phyloP scores from a whole-genome alignment of 345 rosid genomes.

The Citrus inodora region DNA sequence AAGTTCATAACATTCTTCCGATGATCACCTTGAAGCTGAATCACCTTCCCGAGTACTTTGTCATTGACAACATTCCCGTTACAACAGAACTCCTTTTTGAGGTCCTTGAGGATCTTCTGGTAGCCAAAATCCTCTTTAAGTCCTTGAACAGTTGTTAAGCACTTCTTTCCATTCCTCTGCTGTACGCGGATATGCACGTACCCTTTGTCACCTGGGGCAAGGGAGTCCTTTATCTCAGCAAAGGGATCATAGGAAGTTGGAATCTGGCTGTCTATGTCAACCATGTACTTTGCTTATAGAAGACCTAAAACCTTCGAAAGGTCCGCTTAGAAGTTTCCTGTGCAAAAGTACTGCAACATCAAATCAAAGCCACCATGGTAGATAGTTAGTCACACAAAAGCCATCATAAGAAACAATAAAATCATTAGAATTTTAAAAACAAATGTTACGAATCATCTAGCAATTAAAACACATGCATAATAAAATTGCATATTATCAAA shows the following conservation, averaged over 20 bases:
- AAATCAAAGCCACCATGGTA: background rate
- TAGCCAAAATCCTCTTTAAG: slow-evolving; percentile 65
- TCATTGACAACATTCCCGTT: slow-evolving; percentile 87
- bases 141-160: slow-evolving; percentile 76
- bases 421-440: too few relatives aligned
- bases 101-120: slow-evolving; percentile 72
- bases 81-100: slow-evolving; percentile 82
- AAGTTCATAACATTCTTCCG: slow-evolving; percentile 72
- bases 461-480: too few relatives aligned
- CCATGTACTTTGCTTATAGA: slow-evolving; percentile 60
- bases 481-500: too few relatives aligned
- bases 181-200: slow-evolving; percentile 71
- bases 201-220: slow-evolving; percentile 53
- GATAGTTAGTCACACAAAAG: background rate
- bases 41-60: slow-evolving; percentile 80
- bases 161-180: slow-evolving; percentile 81
- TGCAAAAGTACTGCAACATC: background rate
- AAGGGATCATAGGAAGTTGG: slow-evolving; percentile 73
- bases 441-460: too few relatives aligned
- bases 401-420: too few relatives aligned
- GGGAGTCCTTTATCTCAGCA: slow-evolving; percentile 50
- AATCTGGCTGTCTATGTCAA: slow-evolving; percentile 54
- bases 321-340: background rate
- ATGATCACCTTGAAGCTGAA: slow-evolving; percentile 97
- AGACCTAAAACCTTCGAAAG: background rate